Evolutionary conservation across 2,329 filamentous ascomycete species (phyloP), one percentile per base, ranked within the genome.

Genomic region (Aspergillus quadricinctus): DNA sequence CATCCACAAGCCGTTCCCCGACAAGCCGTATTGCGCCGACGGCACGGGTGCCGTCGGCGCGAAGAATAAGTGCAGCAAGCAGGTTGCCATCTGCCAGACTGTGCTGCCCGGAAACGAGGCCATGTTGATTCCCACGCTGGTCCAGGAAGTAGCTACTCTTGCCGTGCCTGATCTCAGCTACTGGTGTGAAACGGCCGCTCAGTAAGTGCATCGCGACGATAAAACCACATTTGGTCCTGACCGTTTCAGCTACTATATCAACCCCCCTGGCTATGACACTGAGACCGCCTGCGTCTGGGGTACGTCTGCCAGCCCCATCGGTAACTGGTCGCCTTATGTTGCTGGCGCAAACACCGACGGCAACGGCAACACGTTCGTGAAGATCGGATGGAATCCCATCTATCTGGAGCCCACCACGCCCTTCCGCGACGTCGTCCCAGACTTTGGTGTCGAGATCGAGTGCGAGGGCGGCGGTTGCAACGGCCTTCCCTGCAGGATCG

Each of bases 311-410:
- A 78, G 85, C 60, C 80, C 87, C 1, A 73, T 85, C 63, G 89
- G 89, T 50, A 92, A 92, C 77, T 92, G 89, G 89, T 79, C 83
- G 51, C 85, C 88, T 2, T 93, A 86, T 67, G 88, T 92, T 61
- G 86, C 87, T 14, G 89, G 89, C 57, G 86, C 88, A 55, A 92
- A 92, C 73, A 86, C 85, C 17, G 85, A 86, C 62, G 64, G 67
- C 49, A 78, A 73, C 52, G 89, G 89, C 51, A 74, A 83, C 58
- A 91, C 88, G 1, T 92, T 83, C 68, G 81, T 90, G 64, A 92
- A 90, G 77, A 78, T 92, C 52, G 88, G 85, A 54, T 88, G 86
- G 81, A 92, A 92, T 72, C 89, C 89, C 25, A 88, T 90, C 59
- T 92, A 84, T 73, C 80, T 81, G 35, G 79, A 86, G 64, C 64